Conservation (phyloP, 1,284 basidiomycete genomes). For the Apiotrichum porosum region DNA sequence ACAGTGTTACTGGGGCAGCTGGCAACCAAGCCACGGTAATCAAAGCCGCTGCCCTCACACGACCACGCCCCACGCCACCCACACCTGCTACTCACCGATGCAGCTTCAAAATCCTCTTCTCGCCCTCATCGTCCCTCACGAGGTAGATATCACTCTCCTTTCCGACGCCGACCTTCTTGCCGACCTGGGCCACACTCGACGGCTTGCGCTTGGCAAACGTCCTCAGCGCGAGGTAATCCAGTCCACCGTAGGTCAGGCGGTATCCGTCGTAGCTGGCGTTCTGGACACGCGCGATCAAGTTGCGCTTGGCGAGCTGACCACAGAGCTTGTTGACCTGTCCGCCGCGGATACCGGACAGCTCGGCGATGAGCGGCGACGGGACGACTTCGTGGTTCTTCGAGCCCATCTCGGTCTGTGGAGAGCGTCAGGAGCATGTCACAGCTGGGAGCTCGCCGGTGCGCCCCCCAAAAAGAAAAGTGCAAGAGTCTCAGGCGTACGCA, state of each 20-base stretch:
- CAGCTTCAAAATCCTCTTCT: conserved; percentile 84
- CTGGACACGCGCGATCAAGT: conserved; percentile 81
- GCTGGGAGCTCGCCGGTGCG: too few species aligned
- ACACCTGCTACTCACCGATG: conserved; percentile 59
- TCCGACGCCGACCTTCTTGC: conserved; percentile 95
- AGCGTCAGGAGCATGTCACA: too few species aligned
- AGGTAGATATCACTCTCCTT: conserved; percentile 98
- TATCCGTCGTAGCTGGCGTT: conserved; percentile 97
- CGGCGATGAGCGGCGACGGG: conserved; percentile 78
- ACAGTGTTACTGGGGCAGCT: too few species aligned
- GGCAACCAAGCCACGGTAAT: too few species aligned
- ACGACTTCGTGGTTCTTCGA: conserved; percentile 98
- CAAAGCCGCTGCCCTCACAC: too few species aligned
- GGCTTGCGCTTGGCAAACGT: conserved; percentile 85
- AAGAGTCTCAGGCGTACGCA: too few species aligned
- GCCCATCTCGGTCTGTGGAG: conserved; percentile 87
- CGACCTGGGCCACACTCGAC: conserved; percentile 68
- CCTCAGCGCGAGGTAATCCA: conserved; percentile 91
- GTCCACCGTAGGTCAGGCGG: conserved; percentile 93
- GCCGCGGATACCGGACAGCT: conserved; percentile 82
- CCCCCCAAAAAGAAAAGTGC: too few species aligned
- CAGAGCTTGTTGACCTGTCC: conserved; percentile 92
- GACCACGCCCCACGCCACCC: too few species aligned
- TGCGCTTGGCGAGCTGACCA: conserved; percentile 83
- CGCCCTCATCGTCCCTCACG: conserved; percentile 75